Percentiles rank a stretch among this genome's conserved stretches.
phyloP scores from a whole-genome alignment of 2,329 filamentous ascomycete species.

The Phyllosticta citrichinensis region DNA sequence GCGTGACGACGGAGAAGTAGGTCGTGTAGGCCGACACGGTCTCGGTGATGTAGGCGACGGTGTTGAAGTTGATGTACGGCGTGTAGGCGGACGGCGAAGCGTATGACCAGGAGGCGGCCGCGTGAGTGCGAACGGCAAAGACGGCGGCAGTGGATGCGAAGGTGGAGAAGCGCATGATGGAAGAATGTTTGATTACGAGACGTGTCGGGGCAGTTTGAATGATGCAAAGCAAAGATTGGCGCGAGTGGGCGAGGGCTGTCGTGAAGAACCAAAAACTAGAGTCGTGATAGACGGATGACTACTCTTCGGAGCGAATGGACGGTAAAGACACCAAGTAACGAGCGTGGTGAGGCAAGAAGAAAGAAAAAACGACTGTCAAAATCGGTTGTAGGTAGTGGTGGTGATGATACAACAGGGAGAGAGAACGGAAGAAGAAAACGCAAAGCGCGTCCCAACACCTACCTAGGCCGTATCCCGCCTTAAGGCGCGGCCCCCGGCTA shows the following conservation, averaged over 20 bases:
- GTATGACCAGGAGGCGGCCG: neutral
- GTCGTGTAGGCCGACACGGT: neutral
- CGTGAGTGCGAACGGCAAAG: neutral
- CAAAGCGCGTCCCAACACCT: too few relatives aligned
- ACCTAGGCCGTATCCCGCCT: neutral
- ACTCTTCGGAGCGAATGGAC: too few relatives aligned
- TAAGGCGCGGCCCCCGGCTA: neutral
- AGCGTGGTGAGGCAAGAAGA: too few relatives aligned
- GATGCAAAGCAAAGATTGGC: neutral
- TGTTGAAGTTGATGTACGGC: neutral
- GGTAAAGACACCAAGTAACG: too few relatives aligned
- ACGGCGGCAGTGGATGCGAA: neutral
- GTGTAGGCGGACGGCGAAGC: neutral
- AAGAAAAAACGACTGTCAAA: too few relatives aligned
- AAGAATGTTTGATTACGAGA: neutral
- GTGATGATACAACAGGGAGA: too few relatives aligned
- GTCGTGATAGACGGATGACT: too few relatives aligned
- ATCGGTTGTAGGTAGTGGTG: too few relatives aligned
- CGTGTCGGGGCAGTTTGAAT: neutral
- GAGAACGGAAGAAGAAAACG: too few relatives aligned
- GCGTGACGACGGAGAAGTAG: neutral
- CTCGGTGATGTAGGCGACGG: neutral
- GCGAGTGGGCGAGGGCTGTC: neutral
- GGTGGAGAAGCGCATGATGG: neutral
- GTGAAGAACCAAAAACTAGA: neutral